A percentile compares a stretch with the other conserved stretches of the same genome.
These are phyloP conservation scores for Saturnispora bothae DNA, from an alignment of 805 yeast genomes.

Conservation along the genomic window DNA sequence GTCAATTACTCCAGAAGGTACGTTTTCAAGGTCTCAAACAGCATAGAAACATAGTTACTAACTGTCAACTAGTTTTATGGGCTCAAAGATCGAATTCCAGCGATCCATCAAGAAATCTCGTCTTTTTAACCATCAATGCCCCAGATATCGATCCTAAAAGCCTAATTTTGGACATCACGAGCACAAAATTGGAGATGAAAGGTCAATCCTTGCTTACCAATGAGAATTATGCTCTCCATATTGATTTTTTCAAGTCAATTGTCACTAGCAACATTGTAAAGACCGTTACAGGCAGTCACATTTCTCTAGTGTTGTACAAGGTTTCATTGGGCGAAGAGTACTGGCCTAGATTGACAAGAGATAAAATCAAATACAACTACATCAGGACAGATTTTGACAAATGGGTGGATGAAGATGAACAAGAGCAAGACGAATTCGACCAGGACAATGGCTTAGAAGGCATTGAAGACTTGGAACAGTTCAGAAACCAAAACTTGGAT, in stretches of 20 bases:
- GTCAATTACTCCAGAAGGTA: conserved; percentile 27
- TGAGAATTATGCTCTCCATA: conserved; percentile 42
- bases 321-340: conserved; percentile 56
- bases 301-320: conserved; percentile 61
- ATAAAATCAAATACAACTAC: conserved; percentile 66
- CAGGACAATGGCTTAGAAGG: conserved; percentile 19
- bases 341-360: conserved; percentile 95
- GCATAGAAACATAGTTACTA: conserved; percentile 2
- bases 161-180: conserved; percentile 43
- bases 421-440: conserved; percentile 51
- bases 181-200: conserved; percentile 40
- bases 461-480: conserved; percentile 16
- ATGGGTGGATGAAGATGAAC: conserved; percentile 99
- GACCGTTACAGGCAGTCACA: conserved; percentile 51
- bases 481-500: conserved; percentile 20
- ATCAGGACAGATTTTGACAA: conserved; percentile 92
- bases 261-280: conserved; percentile 53
- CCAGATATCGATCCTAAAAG: conserved; percentile 43
- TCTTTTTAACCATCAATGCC: conserved; percentile 64
- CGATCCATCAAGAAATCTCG: conserved; percentile 61
- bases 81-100: conserved; percentile 87
- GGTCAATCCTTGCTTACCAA: conserved; percentile 39
- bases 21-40: conserved; percentile 8
- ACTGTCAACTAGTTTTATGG: conserved; percentile 54
- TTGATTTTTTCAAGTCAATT: conserved; percentile 71